phyloP scores from a whole-genome alignment of 371 early-diverging fungal genomes.

The Racocetra persica region DNA sequence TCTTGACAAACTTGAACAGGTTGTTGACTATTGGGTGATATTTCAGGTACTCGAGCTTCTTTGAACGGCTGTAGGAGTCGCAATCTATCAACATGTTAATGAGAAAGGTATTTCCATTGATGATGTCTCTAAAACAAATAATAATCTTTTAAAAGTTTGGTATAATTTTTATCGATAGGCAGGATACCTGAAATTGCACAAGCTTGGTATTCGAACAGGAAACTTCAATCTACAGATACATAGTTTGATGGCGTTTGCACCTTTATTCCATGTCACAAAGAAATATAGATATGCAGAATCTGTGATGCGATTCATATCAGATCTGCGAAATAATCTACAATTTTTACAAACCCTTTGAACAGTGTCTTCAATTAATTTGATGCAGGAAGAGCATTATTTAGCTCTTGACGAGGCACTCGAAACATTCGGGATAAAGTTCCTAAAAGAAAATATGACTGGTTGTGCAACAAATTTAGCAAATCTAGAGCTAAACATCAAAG shows the following conservation, averaged over 20 bases:
- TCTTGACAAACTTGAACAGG: background rate
- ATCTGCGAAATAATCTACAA: background rate
- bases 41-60: background rate
- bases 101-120: background rate
- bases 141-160: no score
- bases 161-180: no score
- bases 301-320: background rate
- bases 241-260: no score
- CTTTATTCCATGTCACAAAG: no score
- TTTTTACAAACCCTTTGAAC: background rate
- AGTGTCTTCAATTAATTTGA: background rate
- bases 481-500: background rate
- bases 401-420: background rate
- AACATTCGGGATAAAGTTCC: background rate
- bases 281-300: conserved; percentile 9
- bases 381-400: background rate
- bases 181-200: no score
- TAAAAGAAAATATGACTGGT: conserved; percentile 18
- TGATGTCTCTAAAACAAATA: no score
- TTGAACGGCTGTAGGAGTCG: background rate
- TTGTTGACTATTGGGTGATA: background rate
- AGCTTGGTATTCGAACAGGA: no score
- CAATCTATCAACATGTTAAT: background rate
- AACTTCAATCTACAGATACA: no score
- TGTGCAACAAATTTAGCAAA: background rate